Conservation (phyloP, 495 filamentous ascomycete genomes). For the Astrocystis sublimbata region DNA sequence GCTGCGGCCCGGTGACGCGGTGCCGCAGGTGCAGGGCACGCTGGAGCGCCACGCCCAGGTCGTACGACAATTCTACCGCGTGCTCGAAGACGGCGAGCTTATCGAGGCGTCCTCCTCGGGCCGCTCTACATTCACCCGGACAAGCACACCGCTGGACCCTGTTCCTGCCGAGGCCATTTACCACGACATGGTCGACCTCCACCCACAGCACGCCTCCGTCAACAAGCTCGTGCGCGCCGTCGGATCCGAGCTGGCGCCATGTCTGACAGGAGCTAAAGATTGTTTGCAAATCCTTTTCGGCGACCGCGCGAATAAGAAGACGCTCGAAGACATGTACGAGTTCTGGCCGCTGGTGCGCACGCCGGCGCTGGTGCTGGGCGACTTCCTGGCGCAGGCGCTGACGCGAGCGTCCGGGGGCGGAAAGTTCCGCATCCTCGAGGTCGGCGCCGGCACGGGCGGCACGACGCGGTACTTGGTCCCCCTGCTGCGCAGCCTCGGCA, state of each 20-base stretch:
- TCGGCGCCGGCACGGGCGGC: conserved; percentile 31
- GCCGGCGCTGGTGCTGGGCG: conserved; percentile 27
- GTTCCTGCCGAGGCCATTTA: conserved; percentile 6
- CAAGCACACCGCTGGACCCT: too few relatives aligned
- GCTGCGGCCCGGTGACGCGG: conserved; percentile 25
- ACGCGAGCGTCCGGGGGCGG: conserved; percentile 9
- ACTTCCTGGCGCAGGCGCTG: conserved; percentile 23
- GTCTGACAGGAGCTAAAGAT: conserved; percentile 37
- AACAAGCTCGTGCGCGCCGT: conserved; percentile 31
- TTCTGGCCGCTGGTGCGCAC: conserved; percentile 34
- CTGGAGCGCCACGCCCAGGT: conserved; percentile 30
- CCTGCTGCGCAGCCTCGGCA: conserved; percentile 19
- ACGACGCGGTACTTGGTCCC: conserved; percentile 24
- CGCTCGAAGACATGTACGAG: conserved; percentile 33
- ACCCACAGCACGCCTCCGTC: conserved; percentile 32
- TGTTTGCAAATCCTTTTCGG: conserved; percentile 38
- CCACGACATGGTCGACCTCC: background rate
- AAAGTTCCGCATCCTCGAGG: conserved; percentile 36
- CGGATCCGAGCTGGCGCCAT: conserved; percentile 35
- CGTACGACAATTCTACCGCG: conserved; percentile 32
- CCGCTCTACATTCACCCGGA: too few relatives aligned
- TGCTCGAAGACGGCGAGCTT: conserved; percentile 30
- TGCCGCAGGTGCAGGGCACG: conserved; percentile 26
- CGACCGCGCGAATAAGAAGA: conserved; percentile 25
- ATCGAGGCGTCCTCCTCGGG: background rate